Percentiles rank a stretch among this genome's conserved stretches.
Evolutionary conservation across 192 early-diverging fungal species (phyloP).

Genomic region (Mortierella hygrophila): DNA sequence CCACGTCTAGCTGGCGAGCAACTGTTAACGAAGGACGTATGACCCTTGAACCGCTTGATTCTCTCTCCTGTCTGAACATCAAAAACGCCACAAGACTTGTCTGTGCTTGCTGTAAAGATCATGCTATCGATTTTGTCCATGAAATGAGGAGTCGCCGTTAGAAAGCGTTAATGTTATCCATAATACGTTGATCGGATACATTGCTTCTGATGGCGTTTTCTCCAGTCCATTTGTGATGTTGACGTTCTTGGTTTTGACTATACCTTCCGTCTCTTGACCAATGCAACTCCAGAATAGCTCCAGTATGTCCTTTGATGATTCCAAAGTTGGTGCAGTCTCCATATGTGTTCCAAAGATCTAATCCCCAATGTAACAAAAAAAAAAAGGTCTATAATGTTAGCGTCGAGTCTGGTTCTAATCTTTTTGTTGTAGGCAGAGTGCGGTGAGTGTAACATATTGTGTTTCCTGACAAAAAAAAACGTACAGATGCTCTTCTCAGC

Average conservation of each 20-base stretch:
- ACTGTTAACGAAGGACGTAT: slow-evolving; percentile 87
- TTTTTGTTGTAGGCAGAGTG: background rate
- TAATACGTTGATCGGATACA: background rate
- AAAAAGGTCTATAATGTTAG: background rate
- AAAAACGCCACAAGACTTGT: slow-evolving; percentile 85
- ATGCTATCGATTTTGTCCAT: slow-evolving; percentile 56
- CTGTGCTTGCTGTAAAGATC: slow-evolving; percentile 87
- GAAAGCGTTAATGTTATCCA: background rate
- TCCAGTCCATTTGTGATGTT: background rate
- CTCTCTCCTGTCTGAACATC: slow-evolving; percentile 88
- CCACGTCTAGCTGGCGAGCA: slow-evolving; percentile 77
- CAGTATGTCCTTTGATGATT: slow-evolving; percentile 87
- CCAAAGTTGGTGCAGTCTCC: slow-evolving; percentile 93
- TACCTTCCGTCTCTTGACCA: slow-evolving; percentile 90
- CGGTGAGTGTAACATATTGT: background rate
- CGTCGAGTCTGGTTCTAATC: background rate
- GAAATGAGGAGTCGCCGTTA: background rate
- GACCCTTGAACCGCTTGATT: slow-evolving; percentile 84
- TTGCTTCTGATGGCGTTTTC: too few species aligned
- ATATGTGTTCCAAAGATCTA: slow-evolving; percentile 94
- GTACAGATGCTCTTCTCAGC: slow-evolving; percentile 87
- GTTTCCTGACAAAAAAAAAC: slow-evolving; percentile 27
- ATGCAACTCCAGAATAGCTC: slow-evolving; percentile 87
- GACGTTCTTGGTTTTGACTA: background rate
- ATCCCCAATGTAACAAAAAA: background rate